Base-by-base conservation (phyloP, 2,329 filamentous ascomycete species). In the Penicillium sp. region DNA sequence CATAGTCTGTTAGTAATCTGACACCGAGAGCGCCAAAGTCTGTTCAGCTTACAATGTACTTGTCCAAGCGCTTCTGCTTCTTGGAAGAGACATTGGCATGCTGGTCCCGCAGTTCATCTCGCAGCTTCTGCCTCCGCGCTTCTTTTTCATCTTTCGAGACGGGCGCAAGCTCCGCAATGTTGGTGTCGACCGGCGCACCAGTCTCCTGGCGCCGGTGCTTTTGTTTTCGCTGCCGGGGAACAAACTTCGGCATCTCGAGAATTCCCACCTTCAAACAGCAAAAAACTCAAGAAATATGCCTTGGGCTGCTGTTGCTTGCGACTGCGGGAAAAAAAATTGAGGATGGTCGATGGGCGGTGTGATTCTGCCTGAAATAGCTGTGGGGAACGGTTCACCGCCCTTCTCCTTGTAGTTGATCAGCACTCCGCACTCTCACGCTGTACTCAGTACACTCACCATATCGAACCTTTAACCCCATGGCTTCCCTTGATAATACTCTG, bases 11-110 rank as follows among this genome's bases (percentile, higher is more conserved):
- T 60, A 73, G 63, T 59, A 44, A 24, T 31, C 3, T 55, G 11
- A 9, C 24, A 14, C 10, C 16, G 4, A 9, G 7, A 37, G 11
- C 27, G 7, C 2, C 2, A 3, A 3, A 27, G 18, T 2, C 6
- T 6, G 7, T 13, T 24, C 6, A 56, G 73, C 79, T 36, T 72
- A 84, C 83, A 73, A 89, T 87, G 65, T 89, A 89, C 70, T 89
- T 89, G 66, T 89, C 86, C 62, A 89, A 70, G 55, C 87, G 79
- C 77, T 89, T 89, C 66, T 85, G 81, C 75, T 89, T 89, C 75
- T 89, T 89, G 19, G 79, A 76, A 2, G 83, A 85, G 58, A 88
- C 81, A 64, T 84, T 84, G 3, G 81, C 77, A 62, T 85, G 79
- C 50, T 82, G 78, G 37, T 82, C 77, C 60, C 78, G 78, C 59